Evolutionary conservation across 768 basidiomycete genomes (phyloP).

Genomic region (Mycena belliarum): DNA sequence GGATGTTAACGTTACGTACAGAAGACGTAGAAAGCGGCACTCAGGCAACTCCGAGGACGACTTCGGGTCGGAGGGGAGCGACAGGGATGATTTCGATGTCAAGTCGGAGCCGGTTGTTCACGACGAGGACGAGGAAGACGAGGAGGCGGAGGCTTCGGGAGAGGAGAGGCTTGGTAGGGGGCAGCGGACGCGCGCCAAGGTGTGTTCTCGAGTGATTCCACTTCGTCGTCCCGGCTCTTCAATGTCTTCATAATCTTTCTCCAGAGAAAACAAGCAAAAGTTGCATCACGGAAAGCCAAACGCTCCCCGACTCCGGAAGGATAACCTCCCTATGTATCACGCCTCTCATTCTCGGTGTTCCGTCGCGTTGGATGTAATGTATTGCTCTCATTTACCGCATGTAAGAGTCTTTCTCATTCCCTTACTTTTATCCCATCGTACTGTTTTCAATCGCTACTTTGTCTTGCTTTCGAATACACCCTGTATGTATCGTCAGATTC

Average conservation of each 20-base stretch:
- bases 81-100: constrained; percentile 38
- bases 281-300: constrained; percentile 7
- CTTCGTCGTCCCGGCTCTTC: too few relatives aligned
- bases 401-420: background rate
- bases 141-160: constrained; percentile 26
- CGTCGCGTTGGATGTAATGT: background rate
- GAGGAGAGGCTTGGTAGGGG: constrained; percentile 40
- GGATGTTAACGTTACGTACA: constrained; percentile 20
- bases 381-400: constrained; percentile 7
- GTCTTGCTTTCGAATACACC: constrained; percentile 17
- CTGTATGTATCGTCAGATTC: background rate
- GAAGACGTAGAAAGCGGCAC: constrained; percentile 38
- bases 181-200: constrained; percentile 42
- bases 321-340: background rate
- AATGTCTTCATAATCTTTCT: background rate
- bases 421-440: constrained; percentile 14
- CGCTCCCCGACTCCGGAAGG: constrained; percentile 16
- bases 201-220: constrained; percentile 21
- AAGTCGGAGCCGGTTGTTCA: constrained; percentile 26
- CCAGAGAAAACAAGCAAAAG: constrained; percentile 17
- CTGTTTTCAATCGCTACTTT: constrained; percentile 6
- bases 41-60: constrained; percentile 45
- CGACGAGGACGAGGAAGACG: constrained; percentile 28
- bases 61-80: constrained; percentile 36
- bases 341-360: background rate